Evolutionary conservation across 306 rosid species (phyloP).

Genomic region (Castanospermum australe): DNA sequence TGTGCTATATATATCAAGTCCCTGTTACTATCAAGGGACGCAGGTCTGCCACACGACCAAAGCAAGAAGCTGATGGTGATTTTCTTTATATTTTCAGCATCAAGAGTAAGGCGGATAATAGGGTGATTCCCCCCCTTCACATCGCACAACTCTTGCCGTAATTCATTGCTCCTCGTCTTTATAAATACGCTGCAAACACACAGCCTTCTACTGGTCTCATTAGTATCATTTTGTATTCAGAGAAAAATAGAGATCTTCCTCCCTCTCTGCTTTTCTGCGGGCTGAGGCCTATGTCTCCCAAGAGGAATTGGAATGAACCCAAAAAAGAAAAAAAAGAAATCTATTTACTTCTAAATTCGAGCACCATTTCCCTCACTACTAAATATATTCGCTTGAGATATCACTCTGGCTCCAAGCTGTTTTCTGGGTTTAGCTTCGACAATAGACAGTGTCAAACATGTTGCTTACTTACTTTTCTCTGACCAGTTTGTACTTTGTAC

Average conservation of each 20-base stretch:
- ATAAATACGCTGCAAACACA: no score
- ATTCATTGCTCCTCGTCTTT: neutral
- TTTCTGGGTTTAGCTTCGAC: neutral
- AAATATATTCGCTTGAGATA: no score
- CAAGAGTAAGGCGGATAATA: neutral
- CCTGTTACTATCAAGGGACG: neutral
- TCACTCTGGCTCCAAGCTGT: no score
- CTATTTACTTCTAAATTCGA: no score
- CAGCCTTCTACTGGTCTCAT: no score
- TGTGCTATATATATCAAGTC: neutral
- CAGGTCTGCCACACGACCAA: neutral
- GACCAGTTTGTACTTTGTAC: neutral
- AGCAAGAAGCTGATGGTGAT: neutral
- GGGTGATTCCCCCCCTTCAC: neutral
- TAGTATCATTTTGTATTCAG: no score
- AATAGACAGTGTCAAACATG: neutral
- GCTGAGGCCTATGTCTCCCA: no score
- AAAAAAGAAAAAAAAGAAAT: no score
- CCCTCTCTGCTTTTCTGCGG: no score
- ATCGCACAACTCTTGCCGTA: neutral
- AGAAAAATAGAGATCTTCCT: no score
- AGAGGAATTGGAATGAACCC: no score
- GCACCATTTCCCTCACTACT: no score
- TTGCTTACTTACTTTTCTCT: neutral
- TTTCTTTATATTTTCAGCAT: conserved; percentile 7